Evolutionary conservation across 192 early-diverging fungal species (phyloP).

Genomic region (Oehlia diaphana): DNA sequence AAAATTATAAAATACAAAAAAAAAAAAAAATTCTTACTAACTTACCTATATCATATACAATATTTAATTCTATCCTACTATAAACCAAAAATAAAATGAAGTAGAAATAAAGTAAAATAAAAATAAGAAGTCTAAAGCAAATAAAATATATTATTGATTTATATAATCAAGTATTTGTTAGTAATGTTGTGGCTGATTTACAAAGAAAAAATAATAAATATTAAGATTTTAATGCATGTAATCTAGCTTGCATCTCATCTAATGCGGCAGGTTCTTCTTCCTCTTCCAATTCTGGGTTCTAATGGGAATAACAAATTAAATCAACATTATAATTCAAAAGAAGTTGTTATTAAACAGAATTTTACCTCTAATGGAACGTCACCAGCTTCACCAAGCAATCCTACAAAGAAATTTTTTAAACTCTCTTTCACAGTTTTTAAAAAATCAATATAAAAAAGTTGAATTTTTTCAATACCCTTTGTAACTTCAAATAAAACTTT

Average conservation of each 20-base stretch:
- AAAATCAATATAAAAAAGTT: slow-evolving; percentile 5
- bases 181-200: not conserved
- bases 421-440: not conserved
- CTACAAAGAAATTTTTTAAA: slow-evolving; percentile 26
- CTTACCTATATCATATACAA: not conserved
- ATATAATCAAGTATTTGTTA: no score
- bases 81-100: not conserved
- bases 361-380: slow-evolving; percentile 52
- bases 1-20: not conserved
- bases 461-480: slow-evolving; percentile 56
- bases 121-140: not conserved
- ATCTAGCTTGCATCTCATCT: slow-evolving; percentile 83
- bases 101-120: not conserved
- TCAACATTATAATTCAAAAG: not conserved
- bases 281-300: slow-evolving; percentile 45
- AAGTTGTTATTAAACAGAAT: not conserved
- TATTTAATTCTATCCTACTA: not conserved
- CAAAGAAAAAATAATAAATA: not conserved
- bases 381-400: slow-evolving; percentile 59
- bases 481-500: slow-evolving; percentile 88
- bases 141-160: not conserved
- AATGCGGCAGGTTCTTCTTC: slow-evolving; percentile 73
- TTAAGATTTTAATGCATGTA: slow-evolving; percentile 75
- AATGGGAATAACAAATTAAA: slow-evolving; percentile 13
- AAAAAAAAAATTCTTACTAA: not conserved